Evolutionary conservation across 1,284 basidiomycete species (phyloP), one percentile per base, ranked within the genome.

Genomic region (Psilocybe mexicana): DNA sequence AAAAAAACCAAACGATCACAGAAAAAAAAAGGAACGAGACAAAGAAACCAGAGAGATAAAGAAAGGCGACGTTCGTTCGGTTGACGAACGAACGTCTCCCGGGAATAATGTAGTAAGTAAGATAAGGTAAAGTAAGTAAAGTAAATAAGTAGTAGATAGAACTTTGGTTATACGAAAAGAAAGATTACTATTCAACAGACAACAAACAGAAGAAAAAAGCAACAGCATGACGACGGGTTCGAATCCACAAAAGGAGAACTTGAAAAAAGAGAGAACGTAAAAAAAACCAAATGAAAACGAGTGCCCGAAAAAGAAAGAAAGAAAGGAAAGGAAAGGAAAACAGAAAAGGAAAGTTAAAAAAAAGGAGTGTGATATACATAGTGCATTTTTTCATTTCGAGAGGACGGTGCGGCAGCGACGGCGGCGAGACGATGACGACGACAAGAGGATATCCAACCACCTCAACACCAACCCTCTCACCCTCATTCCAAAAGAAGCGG

Each of bases 401-500:
- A 18, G 44, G 45, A 46, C 46, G 45, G 40, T 24, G 46, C 25
- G 36, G 35, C 47, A 33, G 30, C 49, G 2, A 36, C 49, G 26
- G 12, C n/a, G 12, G 10, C 10, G 11, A 33, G 45, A 33, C 52
- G 35, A 40, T 43, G 1, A 36, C 49, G 26, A 18, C n/a, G 12
- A 18, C 10, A 12, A 24, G 46, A 18, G 18, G 18, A 18, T 18
- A 18, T 18, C 18, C 18, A 18, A 18, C 18, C 18, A 18, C 18
- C 18, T 18, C 5, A 18, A 28, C 52, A 26, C 12, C 0, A 14
- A 18, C 25, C 43, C 54, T 57, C 54, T 70, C 4, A 66, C 69
- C 55, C 68, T 70, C 67, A 71, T 67, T 68, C 70, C 70, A 67
- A 68, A 65, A 66, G 65, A 54, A 70, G 65, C 58, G 64, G 69